Evolutionary conservation across 192 early-diverging fungal species (phyloP), one percentile per base, ranked within the genome.

Genomic region (Geranomyces michiganensis): DNA sequence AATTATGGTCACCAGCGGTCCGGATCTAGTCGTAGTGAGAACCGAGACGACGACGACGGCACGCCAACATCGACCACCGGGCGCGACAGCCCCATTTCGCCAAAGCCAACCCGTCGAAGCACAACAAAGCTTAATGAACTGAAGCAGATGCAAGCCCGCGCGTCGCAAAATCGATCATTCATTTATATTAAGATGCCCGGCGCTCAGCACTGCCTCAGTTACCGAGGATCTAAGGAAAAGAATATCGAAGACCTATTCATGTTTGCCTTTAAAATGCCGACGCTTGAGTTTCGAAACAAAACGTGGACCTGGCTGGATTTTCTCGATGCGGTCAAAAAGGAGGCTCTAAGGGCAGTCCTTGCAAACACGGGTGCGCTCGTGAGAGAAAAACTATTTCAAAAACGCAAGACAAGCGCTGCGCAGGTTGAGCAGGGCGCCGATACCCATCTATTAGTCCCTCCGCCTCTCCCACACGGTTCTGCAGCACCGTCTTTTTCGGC

Each of bases 111-210:
- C 6, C 51, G 51, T 17, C 62, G 62, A 21, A 41, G 27, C 15
- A 45, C n/a, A 19, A 64, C 41, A 0, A 63, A 60, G 32, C 31
- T 72, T 1, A 78, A 89, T 76, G 89, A 86, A 73, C 72, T 96
- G 1, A 81, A 85, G 61, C 85, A 92, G 62, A 96, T 97, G 94
- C 94, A 95, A 74, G 79, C 80, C 53, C 79, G 95, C 9, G 93
- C 95, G 13, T 87, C 90, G 29, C 79, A 90, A 64, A 96, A 94
- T 79, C 86, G 88, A 62, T 91, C 92, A 36, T 97, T 97, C 81
- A 87, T 97, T 24, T 90, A 95, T 74, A 91, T 97, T 73, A 95
- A 94, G 56, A 85, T 96, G 30, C 93, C 93, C 0, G 89, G 87
- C 14, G 87, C 87, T n/a, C 86, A 85, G 45, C 87, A 90, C 62